Conservation (phyloP, 352 stramenopile species). For the Phytophthora citrophthora region DNA sequence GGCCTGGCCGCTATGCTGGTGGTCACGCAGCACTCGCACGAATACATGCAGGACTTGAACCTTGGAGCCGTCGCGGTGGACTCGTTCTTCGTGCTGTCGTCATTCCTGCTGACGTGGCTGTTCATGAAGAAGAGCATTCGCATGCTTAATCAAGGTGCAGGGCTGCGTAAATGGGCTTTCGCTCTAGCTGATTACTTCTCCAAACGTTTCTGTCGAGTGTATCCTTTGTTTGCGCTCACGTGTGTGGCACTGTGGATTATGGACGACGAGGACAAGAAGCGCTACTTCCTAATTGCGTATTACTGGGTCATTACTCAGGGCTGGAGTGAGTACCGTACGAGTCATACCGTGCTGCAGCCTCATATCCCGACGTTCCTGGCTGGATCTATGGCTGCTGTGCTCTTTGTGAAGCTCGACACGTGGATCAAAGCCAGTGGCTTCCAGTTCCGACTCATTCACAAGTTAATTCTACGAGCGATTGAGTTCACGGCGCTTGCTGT, state of each 20-base stretch:
- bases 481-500: slow-evolving; percentile 30
- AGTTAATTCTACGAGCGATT: slow-evolving; percentile 23
- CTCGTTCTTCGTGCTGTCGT: slow-evolving; percentile 64
- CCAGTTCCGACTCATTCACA: slow-evolving; percentile 29
- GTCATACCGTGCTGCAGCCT: slow-evolving; percentile 18
- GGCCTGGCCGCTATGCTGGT: slow-evolving; percentile 40
- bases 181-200: slow-evolving; percentile 51
- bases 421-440: slow-evolving; percentile 39
- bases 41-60: slow-evolving; percentile 46
- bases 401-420: slow-evolving; percentile 39
- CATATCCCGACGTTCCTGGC: slow-evolving; percentile 50
- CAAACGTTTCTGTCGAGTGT: slow-evolving; percentile 55
- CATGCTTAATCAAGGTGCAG: slow-evolving; percentile 33
- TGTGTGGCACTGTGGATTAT: slow-evolving; percentile 43
- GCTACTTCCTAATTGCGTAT: slow-evolving; percentile 41
- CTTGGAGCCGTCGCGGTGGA: slow-evolving; percentile 48
- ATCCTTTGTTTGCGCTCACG: slow-evolving; percentile 50
- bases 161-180: slow-evolving; percentile 36
- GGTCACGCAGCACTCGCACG: slow-evolving; percentile 41
- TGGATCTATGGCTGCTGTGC: slow-evolving; percentile 46
- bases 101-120: slow-evolving; percentile 61
- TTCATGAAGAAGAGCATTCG: slow-evolving; percentile 52
- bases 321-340: slow-evolving; percentile 34
- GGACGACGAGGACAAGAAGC: slow-evolving; percentile 31
- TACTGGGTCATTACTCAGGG: slow-evolving; percentile 39